phyloP scores from a whole-genome alignment of 2,329 filamentous ascomycete genomes.

The Talaromyces marneffei region DNA sequence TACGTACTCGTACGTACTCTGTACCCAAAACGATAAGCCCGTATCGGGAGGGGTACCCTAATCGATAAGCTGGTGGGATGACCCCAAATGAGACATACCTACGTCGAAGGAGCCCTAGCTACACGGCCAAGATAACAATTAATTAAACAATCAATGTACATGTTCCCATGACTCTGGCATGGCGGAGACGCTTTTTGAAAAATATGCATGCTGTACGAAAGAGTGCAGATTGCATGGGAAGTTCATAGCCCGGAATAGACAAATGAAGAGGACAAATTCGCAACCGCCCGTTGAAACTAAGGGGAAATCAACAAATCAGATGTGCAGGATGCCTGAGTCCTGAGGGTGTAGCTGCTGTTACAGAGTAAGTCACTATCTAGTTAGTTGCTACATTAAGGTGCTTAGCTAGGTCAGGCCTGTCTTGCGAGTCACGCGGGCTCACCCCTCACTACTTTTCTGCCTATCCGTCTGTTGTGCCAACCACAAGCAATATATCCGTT shows the following conservation, averaged over 20 bases:
- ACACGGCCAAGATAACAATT: background rate
- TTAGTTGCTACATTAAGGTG: background rate
- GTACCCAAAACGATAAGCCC: background rate
- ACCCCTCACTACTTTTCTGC: background rate
- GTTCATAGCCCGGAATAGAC: background rate
- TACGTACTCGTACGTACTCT: too few species aligned
- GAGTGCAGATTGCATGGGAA: background rate
- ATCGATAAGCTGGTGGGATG: slow-evolving; percentile 1
- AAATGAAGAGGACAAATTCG: background rate
- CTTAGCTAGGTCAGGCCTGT: slow-evolving; percentile 1
- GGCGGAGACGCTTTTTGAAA: background rate
- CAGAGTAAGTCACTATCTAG: background rate
- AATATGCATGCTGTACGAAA: slow-evolving; percentile 1
- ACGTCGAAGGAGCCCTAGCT: background rate
- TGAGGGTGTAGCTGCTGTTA: background rate
- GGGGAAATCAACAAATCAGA: background rate
- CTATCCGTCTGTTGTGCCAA: background rate
- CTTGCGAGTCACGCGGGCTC: background rate
- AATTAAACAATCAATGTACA: background rate
- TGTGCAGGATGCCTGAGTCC: background rate
- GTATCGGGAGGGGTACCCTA: background rate
- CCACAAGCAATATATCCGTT: background rate
- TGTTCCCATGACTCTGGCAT: background rate
- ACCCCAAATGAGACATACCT: background rate
- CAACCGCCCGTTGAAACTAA: background rate